Conservation (phyloP, 441 rosid species). For the Euphorbia corollata region DNA sequence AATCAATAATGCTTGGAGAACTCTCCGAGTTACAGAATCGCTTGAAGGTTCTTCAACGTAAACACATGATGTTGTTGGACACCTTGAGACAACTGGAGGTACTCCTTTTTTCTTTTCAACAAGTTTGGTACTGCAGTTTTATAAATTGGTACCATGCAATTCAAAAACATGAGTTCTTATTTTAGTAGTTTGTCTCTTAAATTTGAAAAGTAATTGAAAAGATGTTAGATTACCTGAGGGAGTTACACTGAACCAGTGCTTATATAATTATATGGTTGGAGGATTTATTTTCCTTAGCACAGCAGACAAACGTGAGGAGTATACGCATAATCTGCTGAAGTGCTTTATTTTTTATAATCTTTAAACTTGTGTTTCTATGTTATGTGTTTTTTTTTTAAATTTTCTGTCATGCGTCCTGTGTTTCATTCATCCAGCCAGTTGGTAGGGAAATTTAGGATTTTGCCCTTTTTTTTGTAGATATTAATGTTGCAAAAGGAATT, state of each 20-base stretch:
- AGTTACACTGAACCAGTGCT: not conserved
- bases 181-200: not conserved
- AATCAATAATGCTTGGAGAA: conserved; percentile 74
- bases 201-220: not conserved
- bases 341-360: not conserved
- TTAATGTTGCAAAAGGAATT: not conserved
- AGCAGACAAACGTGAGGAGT: not conserved
- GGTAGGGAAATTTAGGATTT: conserved; percentile 2
- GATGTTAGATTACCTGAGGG: not conserved
- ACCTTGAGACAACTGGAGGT: conserved; percentile 88
- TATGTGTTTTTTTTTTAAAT: not conserved
- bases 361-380: not conserved
- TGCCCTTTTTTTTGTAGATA: not conserved
- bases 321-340: not conserved
- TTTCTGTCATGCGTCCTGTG: not conserved
- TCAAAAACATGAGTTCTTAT: conserved; percentile 3
- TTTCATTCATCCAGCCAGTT: not conserved
- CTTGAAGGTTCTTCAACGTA: conserved; percentile 49
- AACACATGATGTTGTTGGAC: conserved; percentile 59
- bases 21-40: conserved; percentile 60
- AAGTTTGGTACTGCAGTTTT: not conserved
- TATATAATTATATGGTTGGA: not conserved
- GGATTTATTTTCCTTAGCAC: not conserved
- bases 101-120: conserved; percentile 10
- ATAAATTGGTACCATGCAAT: not conserved